Percentiles rank a stretch among this genome's conserved stretches.
phyloP scores from a whole-genome alignment of 441 rosid species.

The Populus hybrid region DNA sequence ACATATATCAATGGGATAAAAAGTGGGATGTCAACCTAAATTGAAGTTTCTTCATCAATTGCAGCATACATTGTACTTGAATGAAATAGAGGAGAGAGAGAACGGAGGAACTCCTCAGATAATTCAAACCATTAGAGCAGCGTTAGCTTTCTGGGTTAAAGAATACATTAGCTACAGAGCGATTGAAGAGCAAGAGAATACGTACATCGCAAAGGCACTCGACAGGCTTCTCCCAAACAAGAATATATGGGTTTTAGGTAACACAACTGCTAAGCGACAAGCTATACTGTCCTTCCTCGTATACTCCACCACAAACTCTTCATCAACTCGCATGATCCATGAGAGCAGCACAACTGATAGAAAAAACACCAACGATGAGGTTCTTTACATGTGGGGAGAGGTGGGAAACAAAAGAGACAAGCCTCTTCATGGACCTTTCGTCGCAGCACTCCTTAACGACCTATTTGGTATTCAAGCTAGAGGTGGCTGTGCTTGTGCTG shows the following conservation, averaged over 20 bases:
- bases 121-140: slow-evolving; percentile 49
- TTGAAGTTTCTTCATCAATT: not conserved
- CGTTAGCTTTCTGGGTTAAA: slow-evolving; percentile 61
- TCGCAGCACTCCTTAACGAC: slow-evolving; percentile 52
- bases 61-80: slow-evolving; percentile 52
- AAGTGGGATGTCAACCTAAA: not conserved
- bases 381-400: slow-evolving; percentile 41
- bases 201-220: slow-evolving; percentile 38
- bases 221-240: slow-evolving; percentile 41
- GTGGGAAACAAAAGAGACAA: slow-evolving; percentile 34
- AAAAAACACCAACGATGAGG: not conserved
- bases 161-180: slow-evolving; percentile 37
- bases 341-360: not conserved
- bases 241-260: slow-evolving; percentile 48
- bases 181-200: slow-evolving; percentile 39
- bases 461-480: slow-evolving; percentile 66
- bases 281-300: slow-evolving; percentile 55
- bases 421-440: slow-evolving; percentile 59
- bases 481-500: slow-evolving; percentile 70
- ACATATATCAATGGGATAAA: not conserved
- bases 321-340: not conserved
- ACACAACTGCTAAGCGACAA: slow-evolving; percentile 29
- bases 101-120: slow-evolving; percentile 68
- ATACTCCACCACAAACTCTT: slow-evolving; percentile 35
- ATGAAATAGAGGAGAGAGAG: slow-evolving; percentile 59